Evolutionary conservation across 2,329 filamentous ascomycete species (phyloP).

Genomic region (Aspergillus novofumigatus): DNA sequence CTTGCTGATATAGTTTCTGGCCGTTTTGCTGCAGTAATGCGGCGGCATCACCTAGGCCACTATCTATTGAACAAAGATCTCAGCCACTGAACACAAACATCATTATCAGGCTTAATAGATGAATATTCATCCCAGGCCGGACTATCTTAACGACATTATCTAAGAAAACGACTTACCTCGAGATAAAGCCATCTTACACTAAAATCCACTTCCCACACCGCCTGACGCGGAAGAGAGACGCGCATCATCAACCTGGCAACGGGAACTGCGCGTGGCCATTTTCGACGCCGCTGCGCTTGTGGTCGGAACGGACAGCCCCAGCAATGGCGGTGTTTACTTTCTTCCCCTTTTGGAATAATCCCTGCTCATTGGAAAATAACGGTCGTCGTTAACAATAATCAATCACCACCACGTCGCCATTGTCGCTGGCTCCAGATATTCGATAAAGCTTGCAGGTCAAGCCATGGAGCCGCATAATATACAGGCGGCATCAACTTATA

Average conservation of each 20-base stretch:
- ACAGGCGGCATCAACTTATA: conserved; percentile 58
- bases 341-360: conserved; percentile 36
- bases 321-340: conserved; percentile 37
- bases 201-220: neutral
- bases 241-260: conserved; percentile 14
- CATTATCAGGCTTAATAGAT: neutral
- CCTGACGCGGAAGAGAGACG: neutral
- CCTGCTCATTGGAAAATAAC: conserved; percentile 11
- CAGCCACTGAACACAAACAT: neutral
- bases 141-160: neutral
- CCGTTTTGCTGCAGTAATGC: conserved; percentile 35
- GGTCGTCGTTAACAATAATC: conserved; percentile 3
- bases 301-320: conserved; percentile 19
- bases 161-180: conserved; percentile 4
- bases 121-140: neutral
- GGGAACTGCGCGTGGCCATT: conserved; percentile 3
- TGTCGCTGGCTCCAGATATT: neutral
- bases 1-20: conserved; percentile 40
- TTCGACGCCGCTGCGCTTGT: conserved; percentile 16
- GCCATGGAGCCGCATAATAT: conserved; percentile 49
- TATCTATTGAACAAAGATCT: neutral
- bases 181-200: conserved; percentile 3
- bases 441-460: conserved; percentile 23
- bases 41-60: conserved; percentile 17
- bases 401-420: conserved; percentile 1